Base-by-base conservation (phyloP, 371 early-diverging fungal species). In the Lichtheimia ornata region DNA sequence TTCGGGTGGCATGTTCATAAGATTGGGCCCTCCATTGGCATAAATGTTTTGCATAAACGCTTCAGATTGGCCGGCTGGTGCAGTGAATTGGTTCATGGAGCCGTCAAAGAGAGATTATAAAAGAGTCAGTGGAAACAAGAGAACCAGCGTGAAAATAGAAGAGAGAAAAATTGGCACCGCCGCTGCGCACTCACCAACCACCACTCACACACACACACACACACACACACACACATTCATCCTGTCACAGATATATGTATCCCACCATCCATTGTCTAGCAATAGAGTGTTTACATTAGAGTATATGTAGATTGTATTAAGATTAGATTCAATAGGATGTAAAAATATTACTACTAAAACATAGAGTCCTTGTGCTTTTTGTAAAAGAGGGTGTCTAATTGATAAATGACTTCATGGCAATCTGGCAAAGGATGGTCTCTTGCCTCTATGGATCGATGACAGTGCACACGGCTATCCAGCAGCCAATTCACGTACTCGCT, bases 401-500 rank as follows among this genome's bases (percentile, higher is more conserved):
- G 57, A 56, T 56, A 56, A 15, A 56, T 45, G 9, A 56, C 25
- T 45, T 56, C 57, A 41, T 56, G 45, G 17, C 57, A 56, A 11
- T 22, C 47, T 7, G 14, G 57, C 17, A n/a, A 45, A 24, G 15
- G 35, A 50, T 24, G 24, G 0, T 53, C 3, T 11, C 15, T 5
- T 56, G 28, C 28, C 6, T 18, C 42, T 28, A 14, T n/a, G 22
- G 24, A 7, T 41, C 47, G 11, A 27, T 60, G 52, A 44, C 61
- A 61, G 4, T 41, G 45, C 0, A n/a, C 30, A 18, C 69, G 63
- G 5, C 72, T 73, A 58, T 84, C 84, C 62, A 81, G 52, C 40
- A 84, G 58, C 84, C 84, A 84, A 24, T 84, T 84, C 54, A 73
- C 61, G 49, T 77, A 84, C 40, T 81, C 83, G 12, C 64, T 73